Conservation (phyloP, 192 early-diverging fungal species). For the Coemansia sp. region DNA sequence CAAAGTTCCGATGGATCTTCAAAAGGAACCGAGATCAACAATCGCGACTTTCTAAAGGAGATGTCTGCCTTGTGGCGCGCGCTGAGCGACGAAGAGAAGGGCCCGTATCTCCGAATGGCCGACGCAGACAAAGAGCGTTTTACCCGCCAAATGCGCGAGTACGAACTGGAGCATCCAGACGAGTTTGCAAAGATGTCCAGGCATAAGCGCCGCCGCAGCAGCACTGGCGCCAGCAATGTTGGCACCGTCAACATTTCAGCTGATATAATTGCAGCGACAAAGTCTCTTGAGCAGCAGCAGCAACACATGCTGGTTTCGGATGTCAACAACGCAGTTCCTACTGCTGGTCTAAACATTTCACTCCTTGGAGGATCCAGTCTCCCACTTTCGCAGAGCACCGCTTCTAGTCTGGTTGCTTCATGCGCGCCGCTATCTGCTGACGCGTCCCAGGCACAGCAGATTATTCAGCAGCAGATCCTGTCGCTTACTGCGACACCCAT, state of each 20-base stretch:
- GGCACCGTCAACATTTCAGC: slow-evolving; percentile 5
- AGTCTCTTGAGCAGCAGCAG: slow-evolving; percentile 14
- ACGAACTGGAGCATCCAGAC: slow-evolving; percentile 36
- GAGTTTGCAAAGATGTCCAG: slow-evolving; percentile 18
- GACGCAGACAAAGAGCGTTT: slow-evolving; percentile 48
- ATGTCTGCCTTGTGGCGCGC: slow-evolving; percentile 46
- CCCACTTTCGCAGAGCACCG: neutral
- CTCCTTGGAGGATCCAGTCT: slow-evolving; percentile 4
- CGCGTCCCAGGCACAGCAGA: slow-evolving; percentile 1
- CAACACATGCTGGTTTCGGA: slow-evolving; percentile 2
- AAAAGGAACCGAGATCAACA: slow-evolving; percentile 32
- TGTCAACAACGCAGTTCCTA: neutral
- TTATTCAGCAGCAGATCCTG: slow-evolving; percentile 7
- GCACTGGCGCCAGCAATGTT: slow-evolving; percentile 18
- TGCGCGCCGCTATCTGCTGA: neutral
- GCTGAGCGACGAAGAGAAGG: slow-evolving; percentile 41
- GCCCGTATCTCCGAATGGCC: slow-evolving; percentile 34
- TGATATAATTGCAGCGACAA: neutral
- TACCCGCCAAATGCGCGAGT: slow-evolving; percentile 35
- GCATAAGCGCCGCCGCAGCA: slow-evolving; percentile 30
- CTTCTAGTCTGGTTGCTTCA: neutral
- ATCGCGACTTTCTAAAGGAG: slow-evolving; percentile 45
- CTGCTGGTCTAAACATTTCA: slow-evolving; percentile 23
- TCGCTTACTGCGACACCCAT: slow-evolving; percentile 15
- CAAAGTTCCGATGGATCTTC: slow-evolving; percentile 14